Evolutionary conservation across 495 filamentous ascomycete genomes (phyloP).

Genomic region (Aspergillus sclerotiicarbonarius): DNA sequence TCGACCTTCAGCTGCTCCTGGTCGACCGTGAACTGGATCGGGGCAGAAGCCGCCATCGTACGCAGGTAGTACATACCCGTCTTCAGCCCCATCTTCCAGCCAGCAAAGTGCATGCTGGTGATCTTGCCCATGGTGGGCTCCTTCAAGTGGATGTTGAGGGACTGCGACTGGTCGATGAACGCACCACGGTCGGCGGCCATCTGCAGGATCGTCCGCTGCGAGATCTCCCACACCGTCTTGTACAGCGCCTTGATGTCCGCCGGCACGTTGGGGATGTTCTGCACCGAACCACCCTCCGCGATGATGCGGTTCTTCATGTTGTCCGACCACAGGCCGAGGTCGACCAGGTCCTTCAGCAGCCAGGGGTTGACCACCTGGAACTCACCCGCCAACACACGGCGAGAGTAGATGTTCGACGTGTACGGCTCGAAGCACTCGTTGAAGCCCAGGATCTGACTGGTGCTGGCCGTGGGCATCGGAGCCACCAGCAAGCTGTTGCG

Average conservation of each 20-base stretch:
- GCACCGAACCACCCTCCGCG: slow-evolving; percentile 90
- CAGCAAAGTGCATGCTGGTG: slow-evolving; percentile 98
- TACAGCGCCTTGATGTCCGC: slow-evolving; percentile 94
- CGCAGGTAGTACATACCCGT: slow-evolving; percentile 99
- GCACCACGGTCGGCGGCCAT: slow-evolving; percentile 98
- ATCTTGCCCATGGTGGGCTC: slow-evolving; percentile 99
- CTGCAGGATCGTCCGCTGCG: slow-evolving; percentile 90
- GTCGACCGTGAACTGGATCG: slow-evolving; percentile 99
- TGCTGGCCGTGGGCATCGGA: slow-evolving; percentile 96
- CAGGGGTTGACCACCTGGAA: slow-evolving; percentile 99
- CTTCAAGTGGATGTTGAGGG: slow-evolving; percentile 98
- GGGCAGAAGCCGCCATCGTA: slow-evolving; percentile 92
- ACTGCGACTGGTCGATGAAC: slow-evolving; percentile 98
- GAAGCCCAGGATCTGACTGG: slow-evolving; percentile 94
- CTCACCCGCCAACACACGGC: slow-evolving; percentile 94
- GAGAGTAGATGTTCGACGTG: slow-evolving; percentile 98
- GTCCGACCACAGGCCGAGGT: slow-evolving; percentile 97
- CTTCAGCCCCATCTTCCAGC: slow-evolving; percentile 98
- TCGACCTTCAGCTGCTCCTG: slow-evolving; percentile 89
- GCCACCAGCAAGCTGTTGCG: slow-evolving; percentile 94
- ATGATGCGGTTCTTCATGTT: slow-evolving; percentile 99
- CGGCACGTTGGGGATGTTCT: slow-evolving; percentile 94
- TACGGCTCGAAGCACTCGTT: slow-evolving; percentile 99
- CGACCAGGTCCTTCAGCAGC: slow-evolving; percentile 96
- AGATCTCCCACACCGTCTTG: slow-evolving; percentile 99